Percentiles rank a stretch among this genome's conserved stretches.
Conservation (phyloP, 805 yeast genomes). For the Candida morakotiae region DNA sequence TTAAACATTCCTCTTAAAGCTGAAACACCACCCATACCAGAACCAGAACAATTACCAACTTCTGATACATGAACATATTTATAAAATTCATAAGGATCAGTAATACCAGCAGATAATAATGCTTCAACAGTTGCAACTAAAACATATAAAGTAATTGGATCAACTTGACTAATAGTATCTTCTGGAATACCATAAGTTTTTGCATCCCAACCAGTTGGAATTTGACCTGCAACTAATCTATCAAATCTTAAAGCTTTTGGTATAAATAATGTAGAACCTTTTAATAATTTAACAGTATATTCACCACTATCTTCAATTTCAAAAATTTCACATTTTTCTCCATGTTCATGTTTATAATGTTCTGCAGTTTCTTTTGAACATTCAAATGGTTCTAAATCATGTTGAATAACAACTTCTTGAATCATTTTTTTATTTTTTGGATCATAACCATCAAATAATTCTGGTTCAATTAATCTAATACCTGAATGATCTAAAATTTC, state of each 20-base stretch:
- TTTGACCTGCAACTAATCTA: slow-evolving; percentile 85
- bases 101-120: slow-evolving; percentile 86
- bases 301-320: slow-evolving; percentile 88
- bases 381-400: slow-evolving; percentile 94
- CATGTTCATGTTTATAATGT: slow-evolving; percentile 91
- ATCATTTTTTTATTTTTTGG: slow-evolving; percentile 90
- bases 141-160: slow-evolving; percentile 89
- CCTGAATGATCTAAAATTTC: slow-evolving; percentile 90
- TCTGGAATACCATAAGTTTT: slow-evolving; percentile 91
- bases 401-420: slow-evolving; percentile 95
- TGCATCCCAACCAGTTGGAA: slow-evolving; percentile 99
- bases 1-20: slow-evolving; percentile 98
- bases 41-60: slow-evolving; percentile 98
- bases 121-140: slow-evolving; percentile 96
- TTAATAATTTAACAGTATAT: slow-evolving; percentile 81
- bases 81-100: slow-evolving; percentile 98
- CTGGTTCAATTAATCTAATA: slow-evolving; percentile 95
- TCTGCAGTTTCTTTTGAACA: slow-evolving; percentile 93
- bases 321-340: slow-evolving; percentile 87
- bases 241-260: slow-evolving; percentile 84
- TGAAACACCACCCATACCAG: slow-evolving; percentile 99
- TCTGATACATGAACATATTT: slow-evolving; percentile 97
- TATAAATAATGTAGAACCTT: slow-evolving; percentile 86
- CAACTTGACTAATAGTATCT: slow-evolving; percentile 91
- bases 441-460: slow-evolving; percentile 88